These are phyloP conservation scores for Sporothrix phasma DNA, from an alignment of 2,329 filamentous ascomycete species.

Conservation along the genomic window DNA sequence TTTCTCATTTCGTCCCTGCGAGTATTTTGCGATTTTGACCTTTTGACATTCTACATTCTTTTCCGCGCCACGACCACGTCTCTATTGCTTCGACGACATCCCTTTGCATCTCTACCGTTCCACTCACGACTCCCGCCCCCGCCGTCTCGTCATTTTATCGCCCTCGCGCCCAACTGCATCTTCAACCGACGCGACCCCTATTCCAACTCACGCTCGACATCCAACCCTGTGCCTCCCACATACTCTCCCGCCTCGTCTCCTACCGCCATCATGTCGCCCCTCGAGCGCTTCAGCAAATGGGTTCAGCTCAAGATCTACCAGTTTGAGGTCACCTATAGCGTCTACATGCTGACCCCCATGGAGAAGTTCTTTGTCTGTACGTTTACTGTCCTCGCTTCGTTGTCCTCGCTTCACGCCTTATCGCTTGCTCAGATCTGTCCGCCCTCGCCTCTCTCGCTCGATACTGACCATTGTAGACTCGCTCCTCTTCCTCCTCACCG, in stretches of 20 bases:
- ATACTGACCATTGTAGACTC: slow-evolving; percentile 54
- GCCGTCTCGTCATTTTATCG: no score
- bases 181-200: background rate
- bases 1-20: background rate
- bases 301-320: slow-evolving; percentile 93
- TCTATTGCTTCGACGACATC: no score
- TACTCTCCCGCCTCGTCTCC: slow-evolving; percentile 15
- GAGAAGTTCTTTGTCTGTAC: slow-evolving; percentile 97
- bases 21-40: background rate
- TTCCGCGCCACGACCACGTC: background rate
- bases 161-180: no score
- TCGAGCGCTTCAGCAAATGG: slow-evolving; percentile 63
- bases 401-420: background rate
- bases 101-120: no score
- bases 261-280: slow-evolving; percentile 32
- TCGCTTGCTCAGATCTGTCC: background rate
- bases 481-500: slow-evolving; percentile 79
- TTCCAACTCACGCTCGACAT: background rate
- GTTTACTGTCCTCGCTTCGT: background rate
- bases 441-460: background rate
- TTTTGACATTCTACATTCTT: background rate
- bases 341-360: slow-evolving; percentile 94
- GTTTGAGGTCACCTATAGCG: slow-evolving; percentile 90
- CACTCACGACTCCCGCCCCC: background rate
- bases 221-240: no score